Evolutionary conservation across 139 green algal species (phyloP).

Genomic region (Coccomyxa sp.): DNA sequence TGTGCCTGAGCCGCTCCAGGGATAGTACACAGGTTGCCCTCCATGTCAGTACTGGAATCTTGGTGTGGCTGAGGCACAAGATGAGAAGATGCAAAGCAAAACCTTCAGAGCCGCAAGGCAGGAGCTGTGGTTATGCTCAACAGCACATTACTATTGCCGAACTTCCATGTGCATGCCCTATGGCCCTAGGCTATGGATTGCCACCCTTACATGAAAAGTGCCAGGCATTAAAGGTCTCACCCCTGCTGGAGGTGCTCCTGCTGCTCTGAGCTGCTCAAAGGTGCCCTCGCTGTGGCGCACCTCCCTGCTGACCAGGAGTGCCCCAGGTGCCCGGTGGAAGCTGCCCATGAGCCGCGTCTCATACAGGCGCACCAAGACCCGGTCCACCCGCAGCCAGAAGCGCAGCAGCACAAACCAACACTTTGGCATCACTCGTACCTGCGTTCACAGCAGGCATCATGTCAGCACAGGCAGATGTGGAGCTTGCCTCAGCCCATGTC

Average conservation of each 20-base stretch:
- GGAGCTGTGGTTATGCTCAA: background rate
- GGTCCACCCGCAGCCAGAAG: conserved; percentile 86
- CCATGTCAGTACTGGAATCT: too few relatives aligned
- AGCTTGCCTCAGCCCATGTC: too few relatives aligned
- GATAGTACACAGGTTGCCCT: too few relatives aligned
- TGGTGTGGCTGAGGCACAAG: background rate
- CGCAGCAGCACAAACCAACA: conserved; percentile 89
- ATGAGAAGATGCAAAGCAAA: background rate
- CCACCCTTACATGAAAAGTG: too few relatives aligned
- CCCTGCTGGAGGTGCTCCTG: conserved; percentile 45
- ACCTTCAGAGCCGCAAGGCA: background rate
- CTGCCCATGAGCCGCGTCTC: conserved; percentile 74
- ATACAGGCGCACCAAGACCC: conserved; percentile 63
- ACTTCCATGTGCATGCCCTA: too few relatives aligned
- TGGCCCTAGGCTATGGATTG: too few relatives aligned
- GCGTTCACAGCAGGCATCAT: too few relatives aligned
- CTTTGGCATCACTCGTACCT: conserved; percentile 66
- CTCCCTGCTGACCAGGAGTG: conserved; percentile 28
- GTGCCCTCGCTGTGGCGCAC: conserved; percentile 58
- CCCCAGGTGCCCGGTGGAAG: background rate
- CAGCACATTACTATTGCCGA: background rate
- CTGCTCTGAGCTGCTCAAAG: conserved; percentile 45
- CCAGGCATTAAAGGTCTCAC: conserved; percentile 5
- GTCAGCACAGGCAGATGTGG: too few relatives aligned
- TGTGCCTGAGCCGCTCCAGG: too few relatives aligned